A percentile compares a stretch with the other conserved stretches of the same genome.
phyloP scores from a whole-genome alignment of 176 grass and related monocot genomes.

The Paspalum notatum region DNA sequence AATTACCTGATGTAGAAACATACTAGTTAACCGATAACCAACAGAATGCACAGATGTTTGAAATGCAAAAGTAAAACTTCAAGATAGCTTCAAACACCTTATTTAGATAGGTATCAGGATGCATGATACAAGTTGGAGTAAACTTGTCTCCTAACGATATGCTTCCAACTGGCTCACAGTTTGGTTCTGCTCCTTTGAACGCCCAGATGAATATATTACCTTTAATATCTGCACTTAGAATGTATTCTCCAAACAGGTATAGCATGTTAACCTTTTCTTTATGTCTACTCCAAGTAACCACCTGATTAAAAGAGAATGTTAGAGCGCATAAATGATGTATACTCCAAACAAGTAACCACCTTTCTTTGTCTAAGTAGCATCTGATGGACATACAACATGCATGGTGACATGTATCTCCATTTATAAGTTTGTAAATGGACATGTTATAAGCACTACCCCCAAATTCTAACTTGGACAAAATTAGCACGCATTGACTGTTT shows the following conservation, averaged over 20 bases:
- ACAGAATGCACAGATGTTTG: neutral
- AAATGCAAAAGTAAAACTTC: neutral
- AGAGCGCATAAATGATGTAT: constrained; percentile 52
- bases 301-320: constrained; percentile 49
- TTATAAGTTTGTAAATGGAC: constrained; percentile 1
- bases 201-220: constrained; percentile 87
- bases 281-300: constrained; percentile 85
- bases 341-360: constrained; percentile 71
- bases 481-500: neutral
- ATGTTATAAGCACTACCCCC: neutral
- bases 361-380: constrained; percentile 34
- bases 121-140: constrained; percentile 80
- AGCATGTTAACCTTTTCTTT: constrained; percentile 78
- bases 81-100: constrained; percentile 61
- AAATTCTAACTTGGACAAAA: neutral
- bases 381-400: neutral
- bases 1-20: constrained; percentile 64
- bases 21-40: constrained; percentile 40
- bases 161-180: constrained; percentile 77
- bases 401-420: constrained; percentile 16
- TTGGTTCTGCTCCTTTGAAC: constrained; percentile 68
- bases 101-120: constrained; percentile 99
- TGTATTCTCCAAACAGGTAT: constrained; percentile 77
- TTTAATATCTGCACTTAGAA: constrained; percentile 80
- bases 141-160: constrained; percentile 77